Evolutionary conservation across 2,329 filamentous ascomycete genomes (phyloP).

Genomic region (Pestalotiopsis sp.): DNA sequence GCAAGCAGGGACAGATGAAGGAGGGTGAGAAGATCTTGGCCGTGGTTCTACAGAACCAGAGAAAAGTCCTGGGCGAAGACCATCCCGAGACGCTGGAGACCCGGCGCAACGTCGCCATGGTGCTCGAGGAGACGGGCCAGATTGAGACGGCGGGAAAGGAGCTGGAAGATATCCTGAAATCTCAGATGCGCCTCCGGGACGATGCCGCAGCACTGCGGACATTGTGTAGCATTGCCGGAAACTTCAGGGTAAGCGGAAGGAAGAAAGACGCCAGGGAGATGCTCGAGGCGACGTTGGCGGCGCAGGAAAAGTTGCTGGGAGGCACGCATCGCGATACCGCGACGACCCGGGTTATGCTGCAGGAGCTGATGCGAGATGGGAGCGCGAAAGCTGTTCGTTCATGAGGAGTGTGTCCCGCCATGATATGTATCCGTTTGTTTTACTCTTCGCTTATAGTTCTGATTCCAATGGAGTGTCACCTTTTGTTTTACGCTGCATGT

Average conservation of each 20-base stretch:
- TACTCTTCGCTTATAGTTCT: too few species aligned
- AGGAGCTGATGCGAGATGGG: not conserved
- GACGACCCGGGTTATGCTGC: not conserved
- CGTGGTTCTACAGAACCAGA: not conserved
- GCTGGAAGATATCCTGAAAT: not conserved
- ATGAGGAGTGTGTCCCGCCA: not conserved
- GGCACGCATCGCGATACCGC: not conserved
- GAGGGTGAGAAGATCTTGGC: not conserved
- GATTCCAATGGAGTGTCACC: too few species aligned
- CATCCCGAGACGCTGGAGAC: not conserved
- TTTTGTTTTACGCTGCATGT: too few species aligned
- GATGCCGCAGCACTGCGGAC: not conserved
- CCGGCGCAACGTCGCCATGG: not conserved
- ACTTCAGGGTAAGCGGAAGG: not conserved
- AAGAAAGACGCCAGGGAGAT: not conserved
- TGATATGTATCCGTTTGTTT: too few species aligned
- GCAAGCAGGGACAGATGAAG: not conserved
- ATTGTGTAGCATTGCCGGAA: not conserved
- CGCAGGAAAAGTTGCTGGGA: not conserved
- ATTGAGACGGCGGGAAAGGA: not conserved
- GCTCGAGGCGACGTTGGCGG: not conserved
- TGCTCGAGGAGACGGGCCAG: not conserved
- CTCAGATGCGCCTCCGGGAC: not conserved
- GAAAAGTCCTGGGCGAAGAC: not conserved
- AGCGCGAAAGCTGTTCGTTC: not conserved